Evolutionary conservation across 768 basidiomycete genomes (phyloP).

Genomic region (Hygrocybe punicea): DNA sequence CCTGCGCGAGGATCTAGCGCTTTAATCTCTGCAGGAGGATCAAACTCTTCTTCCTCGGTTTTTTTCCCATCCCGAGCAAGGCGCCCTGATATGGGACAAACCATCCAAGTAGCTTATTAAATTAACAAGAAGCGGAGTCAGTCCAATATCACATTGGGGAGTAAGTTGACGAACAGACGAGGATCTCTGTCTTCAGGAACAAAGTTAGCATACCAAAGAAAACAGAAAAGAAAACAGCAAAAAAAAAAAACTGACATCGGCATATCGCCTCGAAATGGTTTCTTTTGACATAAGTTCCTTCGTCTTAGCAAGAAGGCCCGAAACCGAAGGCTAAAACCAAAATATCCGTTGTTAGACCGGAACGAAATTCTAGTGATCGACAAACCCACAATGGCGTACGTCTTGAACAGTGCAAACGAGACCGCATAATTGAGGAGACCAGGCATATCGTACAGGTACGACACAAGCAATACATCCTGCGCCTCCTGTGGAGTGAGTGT

Average conservation of each 20-base stretch:
- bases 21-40: constrained; percentile 34
- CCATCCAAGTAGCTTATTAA: constrained; percentile 34
- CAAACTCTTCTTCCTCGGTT: constrained; percentile 19
- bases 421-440: constrained; percentile 37
- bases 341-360: neutral
- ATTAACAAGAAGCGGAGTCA: neutral
- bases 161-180: constrained; percentile 34
- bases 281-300: constrained; percentile 37
- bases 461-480: constrained; percentile 38
- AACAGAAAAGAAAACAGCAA: constrained; percentile 18
- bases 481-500: constrained; percentile 45
- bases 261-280: constrained; percentile 42
- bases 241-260: constrained; percentile 40
- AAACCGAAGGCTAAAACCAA: constrained; percentile 42
- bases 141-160: neutral
- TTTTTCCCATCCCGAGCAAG: neutral
- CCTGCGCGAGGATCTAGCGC: constrained; percentile 34
- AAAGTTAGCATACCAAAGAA: neutral
- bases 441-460: constrained; percentile 46
- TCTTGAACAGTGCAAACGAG: constrained; percentile 53
- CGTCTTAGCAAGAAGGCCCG: constrained; percentile 41
- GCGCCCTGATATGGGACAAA: constrained; percentile 30
- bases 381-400: constrained; percentile 45
- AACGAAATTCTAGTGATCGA: neutral
- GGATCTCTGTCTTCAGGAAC: constrained; percentile 38